Percentiles rank a stretch among this genome's conserved stretches.
Evolutionary conservation across 192 early-diverging fungal genomes (phyloP).

Genomic region (Coemansia erecta): DNA sequence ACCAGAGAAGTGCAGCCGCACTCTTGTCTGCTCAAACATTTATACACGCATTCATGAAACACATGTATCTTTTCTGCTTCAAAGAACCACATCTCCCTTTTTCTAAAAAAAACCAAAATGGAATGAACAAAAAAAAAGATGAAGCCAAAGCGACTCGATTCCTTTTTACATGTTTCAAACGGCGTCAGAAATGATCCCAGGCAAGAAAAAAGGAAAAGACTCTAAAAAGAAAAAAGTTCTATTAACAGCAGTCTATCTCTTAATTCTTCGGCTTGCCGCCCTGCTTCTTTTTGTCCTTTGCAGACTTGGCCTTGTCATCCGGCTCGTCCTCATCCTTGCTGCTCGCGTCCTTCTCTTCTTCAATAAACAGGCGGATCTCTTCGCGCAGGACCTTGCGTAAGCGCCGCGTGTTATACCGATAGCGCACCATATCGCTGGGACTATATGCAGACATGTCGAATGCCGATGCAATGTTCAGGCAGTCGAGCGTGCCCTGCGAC

Average conservation of each 20-base stretch:
- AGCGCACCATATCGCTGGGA: constrained; percentile 21
- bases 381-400: constrained; percentile 23
- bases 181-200: background rate
- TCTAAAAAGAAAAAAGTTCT: background rate
- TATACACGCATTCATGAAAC: background rate
- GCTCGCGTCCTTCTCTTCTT: constrained; percentile 19
- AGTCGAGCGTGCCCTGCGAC: background rate
- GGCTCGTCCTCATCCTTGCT: background rate
- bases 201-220: background rate
- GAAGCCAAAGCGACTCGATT: background rate
- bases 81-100: background rate
- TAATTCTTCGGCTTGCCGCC: background rate
- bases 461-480: constrained; percentile 32
- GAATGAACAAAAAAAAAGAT: too few species aligned
- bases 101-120: background rate
- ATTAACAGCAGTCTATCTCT: background rate
- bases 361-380: constrained; percentile 34
- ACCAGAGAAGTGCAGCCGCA: background rate
- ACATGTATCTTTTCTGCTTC: background rate
- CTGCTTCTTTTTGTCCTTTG: background rate
- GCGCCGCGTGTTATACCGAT: constrained; percentile 5
- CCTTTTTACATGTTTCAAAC: background rate
- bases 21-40: background rate
- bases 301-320: background rate
- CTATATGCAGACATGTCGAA: constrained; percentile 38